Percentiles rank a stretch among this genome's conserved stretches.
Evolutionary conservation across 768 basidiomycete genomes (phyloP).

Genomic region (Russula olivacea): DNA sequence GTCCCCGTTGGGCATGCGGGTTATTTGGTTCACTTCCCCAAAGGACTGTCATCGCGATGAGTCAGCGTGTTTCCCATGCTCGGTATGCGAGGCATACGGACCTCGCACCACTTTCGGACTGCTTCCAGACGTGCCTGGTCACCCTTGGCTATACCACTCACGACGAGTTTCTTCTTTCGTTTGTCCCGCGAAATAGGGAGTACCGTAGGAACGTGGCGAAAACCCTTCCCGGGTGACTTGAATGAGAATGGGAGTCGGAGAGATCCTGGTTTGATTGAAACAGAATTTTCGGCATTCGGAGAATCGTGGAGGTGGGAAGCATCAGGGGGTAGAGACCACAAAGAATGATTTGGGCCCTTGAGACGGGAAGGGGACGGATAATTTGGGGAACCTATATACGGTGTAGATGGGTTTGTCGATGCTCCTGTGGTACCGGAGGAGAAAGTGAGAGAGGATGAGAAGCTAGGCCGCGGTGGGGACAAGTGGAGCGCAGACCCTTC

Average conservation of each 20-base stretch:
- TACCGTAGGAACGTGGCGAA: constrained; percentile 26
- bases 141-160: constrained; percentile 58
- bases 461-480: constrained; percentile 26
- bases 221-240: constrained; percentile 23
- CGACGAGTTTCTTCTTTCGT: constrained; percentile 52
- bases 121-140: constrained; percentile 63
- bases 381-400: constrained; percentile 33
- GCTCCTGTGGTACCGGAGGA: constrained; percentile 25
- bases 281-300: constrained; percentile 27
- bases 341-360: constrained; percentile 34
- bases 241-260: constrained; percentile 34
- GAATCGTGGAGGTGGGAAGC: constrained; percentile 39
- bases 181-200: constrained; percentile 41
- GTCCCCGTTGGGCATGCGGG: constrained; percentile 69
- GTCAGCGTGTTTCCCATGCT: constrained; percentile 22
- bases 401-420: constrained; percentile 18
- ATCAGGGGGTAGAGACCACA: constrained; percentile 38
- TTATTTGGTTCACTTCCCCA: constrained; percentile 69
- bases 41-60: constrained; percentile 35
- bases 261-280: constrained; percentile 28
- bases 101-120: constrained; percentile 72
- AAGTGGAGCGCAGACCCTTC: constrained; percentile 33
- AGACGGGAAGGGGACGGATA: constrained; percentile 35
- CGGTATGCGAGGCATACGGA: constrained; percentile 31
- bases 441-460: constrained; percentile 25